Evolutionary conservation across 306 rosid species (phyloP).

Genomic region (Cyclanthera cordifolia): DNA sequence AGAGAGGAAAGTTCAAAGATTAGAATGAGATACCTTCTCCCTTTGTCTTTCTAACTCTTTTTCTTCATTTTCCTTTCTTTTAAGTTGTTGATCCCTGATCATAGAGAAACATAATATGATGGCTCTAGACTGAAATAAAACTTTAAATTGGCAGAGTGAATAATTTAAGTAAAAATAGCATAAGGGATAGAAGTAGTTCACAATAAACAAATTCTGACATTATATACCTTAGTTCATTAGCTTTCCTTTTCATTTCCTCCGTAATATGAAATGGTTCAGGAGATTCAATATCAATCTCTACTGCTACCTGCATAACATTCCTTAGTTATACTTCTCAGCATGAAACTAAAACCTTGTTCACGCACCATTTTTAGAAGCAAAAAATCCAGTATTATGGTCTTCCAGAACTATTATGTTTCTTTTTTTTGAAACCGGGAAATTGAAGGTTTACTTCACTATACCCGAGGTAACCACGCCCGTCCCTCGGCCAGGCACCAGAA

Average conservation of each 20-base stretch:
- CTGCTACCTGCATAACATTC: conserved; percentile 31
- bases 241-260: conserved; percentile 49
- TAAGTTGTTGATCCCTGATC: conserved; percentile 32
- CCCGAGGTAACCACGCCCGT: too few species aligned
- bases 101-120: background rate
- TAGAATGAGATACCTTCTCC: conserved; percentile 47
- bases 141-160: background rate
- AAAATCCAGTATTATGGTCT: background rate
- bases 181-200: background rate
- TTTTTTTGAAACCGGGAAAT: too few species aligned
- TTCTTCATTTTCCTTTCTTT: conserved; percentile 33
- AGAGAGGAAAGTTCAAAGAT: background rate
- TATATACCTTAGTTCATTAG: conserved; percentile 42
- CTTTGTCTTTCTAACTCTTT: conserved; percentile 31
- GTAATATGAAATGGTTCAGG: conserved; percentile 39
- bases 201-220: background rate
- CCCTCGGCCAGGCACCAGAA: too few species aligned
- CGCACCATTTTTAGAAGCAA: background rate
- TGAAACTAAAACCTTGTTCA: background rate
- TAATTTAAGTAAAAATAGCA: background rate
- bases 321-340: background rate
- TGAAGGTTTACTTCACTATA: too few species aligned
- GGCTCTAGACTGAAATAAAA: background rate
- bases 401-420: background rate
- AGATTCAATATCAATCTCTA: conserved; percentile 44